These are phyloP conservation scores for Verbena officinalis DNA, from an alignment of 257 asterid species.

Conservation along the genomic window DNA sequence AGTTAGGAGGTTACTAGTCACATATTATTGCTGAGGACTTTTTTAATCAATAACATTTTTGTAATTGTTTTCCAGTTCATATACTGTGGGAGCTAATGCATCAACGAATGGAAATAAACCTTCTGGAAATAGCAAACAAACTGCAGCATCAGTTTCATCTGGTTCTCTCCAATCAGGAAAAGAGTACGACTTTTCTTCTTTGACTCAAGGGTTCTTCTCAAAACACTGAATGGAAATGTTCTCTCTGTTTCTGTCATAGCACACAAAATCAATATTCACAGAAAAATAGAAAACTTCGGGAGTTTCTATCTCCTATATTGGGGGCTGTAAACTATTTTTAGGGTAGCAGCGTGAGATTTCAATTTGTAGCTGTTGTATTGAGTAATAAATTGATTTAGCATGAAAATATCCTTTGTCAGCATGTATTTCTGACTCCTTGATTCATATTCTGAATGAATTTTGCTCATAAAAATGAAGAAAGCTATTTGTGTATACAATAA, in stretches of 20 bases:
- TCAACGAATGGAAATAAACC: slow-evolving; percentile 44
- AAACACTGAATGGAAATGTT: slow-evolving; percentile 42
- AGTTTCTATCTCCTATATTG: slow-evolving; percentile 25
- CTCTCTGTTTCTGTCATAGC: slow-evolving; percentile 17
- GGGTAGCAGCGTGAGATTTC: slow-evolving; percentile 35
- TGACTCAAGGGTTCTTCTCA: slow-evolving; percentile 70
- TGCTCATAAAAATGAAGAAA: neutral
- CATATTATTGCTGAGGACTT: neutral
- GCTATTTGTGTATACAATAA: slow-evolving; percentile 2
- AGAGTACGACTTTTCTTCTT: slow-evolving; percentile 76
- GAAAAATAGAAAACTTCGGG: slow-evolving; percentile 35
- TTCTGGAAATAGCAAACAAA: slow-evolving; percentile 45
- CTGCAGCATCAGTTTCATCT: slow-evolving; percentile 43
- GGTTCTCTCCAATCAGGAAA: slow-evolving; percentile 48
- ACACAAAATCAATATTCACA: neutral
- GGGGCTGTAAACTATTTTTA: slow-evolving; percentile 48
- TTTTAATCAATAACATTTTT: neutral
- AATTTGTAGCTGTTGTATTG: slow-evolving; percentile 40
- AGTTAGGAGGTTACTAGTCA: neutral
- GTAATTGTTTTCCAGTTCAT: slow-evolving; percentile 42
- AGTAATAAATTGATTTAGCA: slow-evolving; percentile 40
- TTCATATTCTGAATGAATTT: slow-evolving; percentile 7
- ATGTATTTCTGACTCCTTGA: neutral
- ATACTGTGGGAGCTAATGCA: slow-evolving; percentile 41
- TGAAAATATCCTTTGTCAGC: slow-evolving; percentile 28